Conservation (phyloP, 805 yeast genomes). For the Starmerella kuoi region DNA sequence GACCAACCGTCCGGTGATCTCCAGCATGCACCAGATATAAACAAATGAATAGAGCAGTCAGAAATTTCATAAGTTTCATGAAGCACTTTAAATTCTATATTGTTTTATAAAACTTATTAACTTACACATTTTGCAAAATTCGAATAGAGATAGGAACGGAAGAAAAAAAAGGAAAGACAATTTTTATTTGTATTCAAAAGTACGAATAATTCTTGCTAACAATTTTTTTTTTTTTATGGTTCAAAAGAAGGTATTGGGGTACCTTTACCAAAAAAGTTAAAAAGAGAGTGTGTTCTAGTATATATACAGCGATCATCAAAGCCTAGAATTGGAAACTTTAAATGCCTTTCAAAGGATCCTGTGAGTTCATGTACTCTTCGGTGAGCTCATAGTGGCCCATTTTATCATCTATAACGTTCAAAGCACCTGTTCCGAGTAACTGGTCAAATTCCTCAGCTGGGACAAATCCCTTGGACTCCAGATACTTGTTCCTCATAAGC, state of each 20-base stretch:
- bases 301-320: too few relatives aligned
- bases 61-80: neutral
- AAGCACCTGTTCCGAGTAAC: conserved; percentile 52
- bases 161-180: too few relatives aligned
- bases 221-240: too few relatives aligned
- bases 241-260: too few relatives aligned
- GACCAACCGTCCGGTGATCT: conserved; percentile 35
- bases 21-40: too few relatives aligned
- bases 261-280: too few relatives aligned
- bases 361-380: conserved; percentile 19
- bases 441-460: conserved; percentile 85
- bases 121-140: neutral
- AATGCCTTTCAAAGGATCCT: conserved; percentile 10
- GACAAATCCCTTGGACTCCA: conserved; percentile 88
- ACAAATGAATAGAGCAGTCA: neutral
- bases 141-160: too few relatives aligned
- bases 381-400: conserved; percentile 38
- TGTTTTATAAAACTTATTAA: neutral
- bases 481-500: conserved; percentile 62
- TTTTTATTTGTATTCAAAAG: too few relatives aligned
- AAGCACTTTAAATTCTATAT: neutral
- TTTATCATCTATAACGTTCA: conserved; percentile 43
- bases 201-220: too few relatives aligned
- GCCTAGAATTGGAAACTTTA: too few relatives aligned
- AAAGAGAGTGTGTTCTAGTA: too few relatives aligned